Evolutionary conservation across 352 stramenopile genomes (phyloP).

Genomic region (Globisporangium apiculatum): DNA sequence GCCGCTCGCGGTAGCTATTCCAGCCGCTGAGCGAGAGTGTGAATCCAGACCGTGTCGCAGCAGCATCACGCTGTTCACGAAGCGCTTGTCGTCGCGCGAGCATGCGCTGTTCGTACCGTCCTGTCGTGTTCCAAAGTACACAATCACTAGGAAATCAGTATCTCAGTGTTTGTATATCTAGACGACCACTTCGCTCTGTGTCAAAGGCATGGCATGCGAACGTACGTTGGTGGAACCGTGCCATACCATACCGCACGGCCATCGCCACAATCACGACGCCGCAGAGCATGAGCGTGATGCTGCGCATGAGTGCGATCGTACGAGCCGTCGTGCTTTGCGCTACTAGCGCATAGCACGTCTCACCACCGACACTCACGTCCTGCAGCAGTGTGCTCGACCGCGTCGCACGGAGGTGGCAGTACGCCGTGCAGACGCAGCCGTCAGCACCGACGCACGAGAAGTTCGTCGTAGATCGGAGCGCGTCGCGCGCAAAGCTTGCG

Average conservation of each 20-base stretch:
- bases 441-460: conserved; percentile 24
- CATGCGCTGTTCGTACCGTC: not conserved
- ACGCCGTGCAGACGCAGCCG: conserved; percentile 34
- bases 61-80: conserved; percentile 13
- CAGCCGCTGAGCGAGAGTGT: conserved; percentile 34
- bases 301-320: not conserved
- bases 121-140: not conserved
- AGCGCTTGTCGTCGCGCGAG: conserved; percentile 1
- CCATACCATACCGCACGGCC: not conserved
- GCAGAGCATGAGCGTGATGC: not conserved
- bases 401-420: conserved; percentile 20
- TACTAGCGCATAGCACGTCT: not conserved
- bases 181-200: no score
- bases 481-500: conserved; percentile 7
- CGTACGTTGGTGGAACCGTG: conserved; percentile 1
- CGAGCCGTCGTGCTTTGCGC: not conserved
- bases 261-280: not conserved
- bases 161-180: no score
- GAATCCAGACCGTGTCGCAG: conserved; percentile 14
- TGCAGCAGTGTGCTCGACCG: not conserved
- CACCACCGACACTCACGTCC: not conserved
- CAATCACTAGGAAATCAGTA: no score
- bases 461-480: conserved; percentile 1
- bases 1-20: conserved; percentile 41
- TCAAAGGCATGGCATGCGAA: not conserved